Base-by-base conservation (phyloP, 2,329 filamentous ascomycete species). In the Alternaria arborescens region DNA sequence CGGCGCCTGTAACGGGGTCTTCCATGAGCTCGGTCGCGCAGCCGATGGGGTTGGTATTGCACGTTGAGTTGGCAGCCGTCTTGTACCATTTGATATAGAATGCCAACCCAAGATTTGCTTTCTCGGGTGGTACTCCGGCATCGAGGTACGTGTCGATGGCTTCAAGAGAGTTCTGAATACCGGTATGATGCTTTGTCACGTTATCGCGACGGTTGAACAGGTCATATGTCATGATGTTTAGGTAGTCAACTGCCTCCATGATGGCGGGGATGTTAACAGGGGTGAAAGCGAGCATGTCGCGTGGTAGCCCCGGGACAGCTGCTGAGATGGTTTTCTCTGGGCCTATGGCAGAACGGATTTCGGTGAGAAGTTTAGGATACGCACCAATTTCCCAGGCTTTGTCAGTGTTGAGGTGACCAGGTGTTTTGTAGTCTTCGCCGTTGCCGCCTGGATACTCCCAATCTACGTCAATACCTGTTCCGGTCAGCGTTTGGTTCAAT, bases 211-310 rank as follows among this genome's bases (percentile, higher is more conserved):
- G 68, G 77, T 91, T 91, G 84, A 90, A 89, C 52, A 92, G 72
- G 70, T 92, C 89, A 71, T 92, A 92, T 0, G 86, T 85, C 89
- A 91, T 91, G 64, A 91, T 69, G 68, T 91, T 91, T 63, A 91
- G 79, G 68, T 88, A 89, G 71, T 91, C 88, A n/a, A 91, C 83
- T 1, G 82, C 80, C 14, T 79, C 68, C 76, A 84, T 84, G 65
- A 91, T 89, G 47, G 80, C 77, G 1, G 87, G 87, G 0, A 88
- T 79, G 3, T 86, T 85, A 16, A 82, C 73, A 3, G 79, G 61
- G 0, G 84, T 89, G 71, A 88, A 91, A 16, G 88, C 89, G 1
- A 91, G 82, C 87, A 91, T 89, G 70, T 92, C 89, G 8, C 82
- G 80, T 40, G 82, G 80, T 3, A 86, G 82, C 2, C 86, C 89